A percentile compares a stretch with the other conserved stretches of the same genome.
Conservation (phyloP, 371 early-diverging fungal genomes). For the Dichotomocladium elegans region DNA sequence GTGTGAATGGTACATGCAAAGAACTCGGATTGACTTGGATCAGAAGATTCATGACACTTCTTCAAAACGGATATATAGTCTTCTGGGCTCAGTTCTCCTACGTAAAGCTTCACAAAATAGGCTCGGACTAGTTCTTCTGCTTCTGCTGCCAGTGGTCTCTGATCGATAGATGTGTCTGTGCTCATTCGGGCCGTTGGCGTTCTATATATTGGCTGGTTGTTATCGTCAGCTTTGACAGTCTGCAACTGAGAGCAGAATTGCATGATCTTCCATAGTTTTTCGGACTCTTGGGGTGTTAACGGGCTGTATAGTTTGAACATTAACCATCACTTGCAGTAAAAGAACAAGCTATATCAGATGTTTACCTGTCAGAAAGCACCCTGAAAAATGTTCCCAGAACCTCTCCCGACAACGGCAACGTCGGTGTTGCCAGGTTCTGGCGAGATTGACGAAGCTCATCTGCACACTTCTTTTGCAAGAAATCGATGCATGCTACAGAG, state of each 20-base stretch:
- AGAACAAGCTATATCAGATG: not conserved
- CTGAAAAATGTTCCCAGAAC: conserved; percentile 68
- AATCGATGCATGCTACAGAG: conserved; percentile 69
- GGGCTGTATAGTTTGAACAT: too few species aligned
- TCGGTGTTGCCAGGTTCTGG: conserved; percentile 25
- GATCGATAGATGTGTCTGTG: not conserved
- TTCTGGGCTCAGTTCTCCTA: conserved; percentile 64
- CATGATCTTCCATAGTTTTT: conserved; percentile 26
- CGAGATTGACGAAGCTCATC: conserved; percentile 43
- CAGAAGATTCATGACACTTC: conserved; percentile 66
- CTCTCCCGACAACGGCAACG: conserved; percentile 62
- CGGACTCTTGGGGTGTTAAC: conserved; percentile 27
- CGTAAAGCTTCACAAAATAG: conserved; percentile 75
- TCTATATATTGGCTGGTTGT: not conserved
- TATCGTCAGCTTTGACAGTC: not conserved
- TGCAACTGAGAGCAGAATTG: conserved; percentile 30
- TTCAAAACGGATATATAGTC: conserved; percentile 72
- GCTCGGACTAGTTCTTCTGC: conserved; percentile 75
- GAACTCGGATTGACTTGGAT: conserved; percentile 65
- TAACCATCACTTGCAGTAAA: too few species aligned
- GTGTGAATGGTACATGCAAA: conserved; percentile 81
- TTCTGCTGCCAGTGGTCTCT: conserved; percentile 15
- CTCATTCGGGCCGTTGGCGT: not conserved
- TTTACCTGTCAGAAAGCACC: conserved; percentile 57
- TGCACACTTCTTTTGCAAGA: conserved; percentile 67